Conservation (phyloP, 495 filamentous ascomycete species). For the Neurospora sp. region DNA sequence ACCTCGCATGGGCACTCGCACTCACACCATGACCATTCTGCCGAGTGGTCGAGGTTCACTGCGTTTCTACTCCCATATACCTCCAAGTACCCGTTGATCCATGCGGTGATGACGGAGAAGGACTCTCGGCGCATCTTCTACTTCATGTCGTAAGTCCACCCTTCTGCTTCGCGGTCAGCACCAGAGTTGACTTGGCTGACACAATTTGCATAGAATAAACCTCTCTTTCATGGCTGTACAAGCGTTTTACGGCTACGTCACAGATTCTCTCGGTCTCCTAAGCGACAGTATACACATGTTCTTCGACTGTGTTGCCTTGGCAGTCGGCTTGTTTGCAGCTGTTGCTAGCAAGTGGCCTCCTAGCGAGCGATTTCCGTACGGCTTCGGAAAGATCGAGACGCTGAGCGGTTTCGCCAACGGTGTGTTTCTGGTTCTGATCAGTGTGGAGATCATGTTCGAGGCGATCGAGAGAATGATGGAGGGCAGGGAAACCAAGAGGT, state of each 20-base stretch:
- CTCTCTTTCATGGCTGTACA: conserved; percentile 93
- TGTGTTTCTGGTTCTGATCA: conserved; percentile 92
- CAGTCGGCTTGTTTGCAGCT: conserved; percentile 85
- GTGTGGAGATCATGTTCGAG: conserved; percentile 92
- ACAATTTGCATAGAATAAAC: conserved; percentile 57
- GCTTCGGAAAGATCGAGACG: conserved; percentile 94
- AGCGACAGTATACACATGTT: conserved; percentile 99
- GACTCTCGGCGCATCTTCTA: conserved; percentile 96
- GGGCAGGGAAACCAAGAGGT: conserved; percentile 68
- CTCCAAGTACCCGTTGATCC: conserved; percentile 62
- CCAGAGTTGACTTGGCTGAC: not conserved
- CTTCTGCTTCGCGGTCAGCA: not conserved
- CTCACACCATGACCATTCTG: conserved; percentile 19
- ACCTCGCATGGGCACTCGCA: conserved; percentile 14
- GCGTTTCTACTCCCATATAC: conserved; percentile 54
- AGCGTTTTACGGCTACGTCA: conserved; percentile 83
- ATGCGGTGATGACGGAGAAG: conserved; percentile 80
- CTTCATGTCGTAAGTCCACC: conserved; percentile 67
- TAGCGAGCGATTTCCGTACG: conserved; percentile 80
- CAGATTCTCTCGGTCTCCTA: conserved; percentile 84
- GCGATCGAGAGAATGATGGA: conserved; percentile 78
- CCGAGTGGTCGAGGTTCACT: conserved; percentile 49
- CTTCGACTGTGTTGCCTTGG: conserved; percentile 91
- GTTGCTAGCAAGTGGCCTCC: conserved; percentile 97
- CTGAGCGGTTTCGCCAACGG: conserved; percentile 95